These are phyloP conservation scores for Miscanthus lutarioriparius DNA, from an alignment of 176 grass and related monocot genomes.

Conservation along the genomic window DNA sequence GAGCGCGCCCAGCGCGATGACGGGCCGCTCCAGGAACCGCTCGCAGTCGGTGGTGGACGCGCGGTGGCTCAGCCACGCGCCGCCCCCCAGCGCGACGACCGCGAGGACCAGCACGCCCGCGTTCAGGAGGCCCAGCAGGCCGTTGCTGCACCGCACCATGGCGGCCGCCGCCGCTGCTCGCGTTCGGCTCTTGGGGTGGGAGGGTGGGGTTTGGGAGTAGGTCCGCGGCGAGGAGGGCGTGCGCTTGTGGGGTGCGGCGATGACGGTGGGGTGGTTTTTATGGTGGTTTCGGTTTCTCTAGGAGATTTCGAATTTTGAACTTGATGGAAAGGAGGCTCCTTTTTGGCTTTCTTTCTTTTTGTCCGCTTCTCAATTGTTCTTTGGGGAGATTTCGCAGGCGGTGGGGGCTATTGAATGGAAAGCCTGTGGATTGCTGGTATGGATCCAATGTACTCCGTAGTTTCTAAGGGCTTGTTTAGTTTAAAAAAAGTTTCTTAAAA, in stretches of 20 bases:
- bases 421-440: background rate
- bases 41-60: slow-evolving; percentile 82
- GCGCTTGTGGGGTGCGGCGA: slow-evolving; percentile 11
- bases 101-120: slow-evolving; percentile 52
- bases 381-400: background rate
- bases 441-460: too few relatives aligned
- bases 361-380: too few relatives aligned
- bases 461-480: too few relatives aligned
- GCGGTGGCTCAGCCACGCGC: slow-evolving; percentile 73
- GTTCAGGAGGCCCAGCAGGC: slow-evolving; percentile 72
- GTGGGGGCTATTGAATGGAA: background rate
- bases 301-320: slow-evolving; percentile 39
- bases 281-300: background rate
- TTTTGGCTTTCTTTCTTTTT: slow-evolving; percentile 13
- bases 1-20: slow-evolving; percentile 61
- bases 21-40: slow-evolving; percentile 66
- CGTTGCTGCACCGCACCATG: slow-evolving; percentile 80
- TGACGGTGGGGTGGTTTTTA: background rate
- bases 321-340: background rate
- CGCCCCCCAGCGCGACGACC: slow-evolving; percentile 56
- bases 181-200: too few relatives aligned
- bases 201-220: background rate
- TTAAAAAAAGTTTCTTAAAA: too few relatives aligned
- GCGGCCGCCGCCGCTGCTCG: background rate
- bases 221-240: slow-evolving; percentile 7